These are phyloP conservation scores for Linaria vulgaris DNA, from an alignment of 257 asterid species.

Conservation along the genomic window DNA sequence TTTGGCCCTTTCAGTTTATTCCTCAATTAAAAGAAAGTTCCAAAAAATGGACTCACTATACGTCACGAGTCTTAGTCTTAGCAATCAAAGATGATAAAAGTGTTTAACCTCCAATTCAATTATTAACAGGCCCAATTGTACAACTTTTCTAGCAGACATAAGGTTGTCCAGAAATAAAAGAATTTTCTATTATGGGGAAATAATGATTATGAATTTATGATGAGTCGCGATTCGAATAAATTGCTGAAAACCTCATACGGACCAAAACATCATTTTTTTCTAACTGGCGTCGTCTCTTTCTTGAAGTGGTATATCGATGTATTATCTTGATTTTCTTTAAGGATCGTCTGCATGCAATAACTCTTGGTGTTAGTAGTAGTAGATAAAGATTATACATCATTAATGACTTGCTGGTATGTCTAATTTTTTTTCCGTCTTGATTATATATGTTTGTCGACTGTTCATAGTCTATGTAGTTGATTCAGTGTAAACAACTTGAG, in stretches of 20 bases:
- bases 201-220: no score
- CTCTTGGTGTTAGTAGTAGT: background rate
- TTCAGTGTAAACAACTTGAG: no score
- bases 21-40: background rate
- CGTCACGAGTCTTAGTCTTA: constrained; percentile 12
- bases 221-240: no score
- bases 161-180: background rate
- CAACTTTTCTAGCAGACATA: background rate
- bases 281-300: constrained; percentile 14
- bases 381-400: no score
- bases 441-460: no score
- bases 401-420: no score
- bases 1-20: no score
- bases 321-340: background rate
- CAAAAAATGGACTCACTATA: background rate
- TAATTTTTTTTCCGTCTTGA: no score
- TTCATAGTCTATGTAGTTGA: no score
- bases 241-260: background rate
- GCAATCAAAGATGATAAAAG: background rate
- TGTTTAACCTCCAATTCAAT: constrained; percentile 8
- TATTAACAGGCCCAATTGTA: background rate
- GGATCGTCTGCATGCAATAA: background rate
- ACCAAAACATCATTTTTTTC: background rate
- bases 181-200: background rate
- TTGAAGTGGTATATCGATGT: background rate